Conservation (phyloP, 306 rosid genomes). For the peach (Prunus persica) region Prunus_persica_NCBIv2 NC_034009.1:35471001-35471500, state of each 20-base stretch:
- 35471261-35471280: conserved; percentile 46
- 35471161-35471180: conserved; percentile 50
- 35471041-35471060: conserved; percentile 53
- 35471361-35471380: conserved; percentile 46
- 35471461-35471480: conserved; percentile 73
- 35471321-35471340: conserved; percentile 42
- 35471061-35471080: conserved; percentile 37
- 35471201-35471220: conserved; percentile 60
- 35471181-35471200: conserved; percentile 68
- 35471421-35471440: conserved; percentile 80
- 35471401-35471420: conserved; percentile 54
- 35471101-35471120: conserved; percentile 79
- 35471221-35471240: conserved; percentile 71
- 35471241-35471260: conserved; percentile 62
- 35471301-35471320: conserved; percentile 65
- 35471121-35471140: conserved; percentile 62
- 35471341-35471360: conserved; percentile 56
- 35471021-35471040: conserved; percentile 57
- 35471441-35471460: conserved; percentile 55
- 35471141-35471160: conserved; percentile 63
- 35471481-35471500: conserved; percentile 52
- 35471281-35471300: conserved; percentile 53
- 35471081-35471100: conserved; percentile 57
- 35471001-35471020: conserved; percentile 42
- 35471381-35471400: conserved; percentile 18